Conservation (phyloP, 2,329 filamentous ascomycete species). For the Amphichorda felina region DNA sequence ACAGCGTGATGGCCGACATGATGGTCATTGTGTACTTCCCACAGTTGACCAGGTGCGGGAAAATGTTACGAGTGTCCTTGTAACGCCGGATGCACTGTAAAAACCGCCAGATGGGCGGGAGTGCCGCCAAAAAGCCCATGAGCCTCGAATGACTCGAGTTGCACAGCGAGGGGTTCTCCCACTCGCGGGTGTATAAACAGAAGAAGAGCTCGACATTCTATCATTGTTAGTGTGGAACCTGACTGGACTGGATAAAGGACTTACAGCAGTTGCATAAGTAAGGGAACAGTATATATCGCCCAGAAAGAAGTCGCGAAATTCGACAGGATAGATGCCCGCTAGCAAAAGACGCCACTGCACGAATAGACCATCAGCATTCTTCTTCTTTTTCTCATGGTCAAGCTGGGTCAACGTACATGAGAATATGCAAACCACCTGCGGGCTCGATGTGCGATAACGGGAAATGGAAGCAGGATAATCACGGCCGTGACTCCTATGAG, state of each 20-base stretch:
- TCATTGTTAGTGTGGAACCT: background rate
- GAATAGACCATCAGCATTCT: too few species aligned
- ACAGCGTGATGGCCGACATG: slow-evolving; percentile 64
- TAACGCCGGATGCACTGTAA: slow-evolving; percentile 88
- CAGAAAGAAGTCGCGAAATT: slow-evolving; percentile 94
- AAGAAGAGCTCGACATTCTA: slow-evolving; percentile 90
- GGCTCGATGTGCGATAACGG: slow-evolving; percentile 61
- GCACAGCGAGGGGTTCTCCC: slow-evolving; percentile 63
- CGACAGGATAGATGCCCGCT: slow-evolving; percentile 82
- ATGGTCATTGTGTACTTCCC: slow-evolving; percentile 88
- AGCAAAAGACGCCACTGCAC: slow-evolving; percentile 69
- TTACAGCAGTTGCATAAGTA: slow-evolving; percentile 77
- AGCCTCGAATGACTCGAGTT: slow-evolving; percentile 77
- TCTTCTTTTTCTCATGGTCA: too few species aligned
- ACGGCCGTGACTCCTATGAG: slow-evolving; percentile 57
- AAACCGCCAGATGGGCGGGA: slow-evolving; percentile 84
- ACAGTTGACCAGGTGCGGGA: slow-evolving; percentile 86
- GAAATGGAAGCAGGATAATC: slow-evolving; percentile 66
- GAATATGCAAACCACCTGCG: slow-evolving; percentile 82
- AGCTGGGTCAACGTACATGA: slow-evolving; percentile 53
- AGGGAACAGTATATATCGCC: slow-evolving; percentile 97
- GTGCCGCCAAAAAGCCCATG: slow-evolving; percentile 70
- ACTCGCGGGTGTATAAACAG: slow-evolving; percentile 75
- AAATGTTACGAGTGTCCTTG: slow-evolving; percentile 71
- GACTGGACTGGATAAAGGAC: slow-evolving; percentile 22